Conservation (phyloP, 768 basidiomycete genomes). For the Crucibulum laeve region DNA sequence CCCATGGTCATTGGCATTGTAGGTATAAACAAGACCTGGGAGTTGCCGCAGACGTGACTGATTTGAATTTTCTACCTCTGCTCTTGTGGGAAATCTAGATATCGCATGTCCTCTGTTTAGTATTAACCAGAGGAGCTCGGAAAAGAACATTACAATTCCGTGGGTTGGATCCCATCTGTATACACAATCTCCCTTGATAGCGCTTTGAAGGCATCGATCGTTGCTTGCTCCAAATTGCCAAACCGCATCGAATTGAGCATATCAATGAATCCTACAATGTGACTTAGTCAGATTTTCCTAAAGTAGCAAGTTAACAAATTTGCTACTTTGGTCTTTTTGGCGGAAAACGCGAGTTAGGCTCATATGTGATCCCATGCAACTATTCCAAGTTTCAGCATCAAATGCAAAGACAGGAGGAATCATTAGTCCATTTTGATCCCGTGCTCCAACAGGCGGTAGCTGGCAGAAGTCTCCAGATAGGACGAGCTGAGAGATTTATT, state of each 20-base stretch:
- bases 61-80: conserved; percentile 74
- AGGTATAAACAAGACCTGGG: conserved; percentile 30
- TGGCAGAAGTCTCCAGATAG: conserved; percentile 91
- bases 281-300: background rate
- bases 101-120: background rate
- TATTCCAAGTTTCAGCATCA: conserved; percentile 70
- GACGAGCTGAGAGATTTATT: conserved; percentile 47
- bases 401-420: conserved; percentile 67
- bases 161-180: conserved; percentile 73
- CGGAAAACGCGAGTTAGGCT: conserved; percentile 75
- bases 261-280: conserved; percentile 57
- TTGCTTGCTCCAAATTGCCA: conserved; percentile 48
- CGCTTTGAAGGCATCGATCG: conserved; percentile 42
- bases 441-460: conserved; percentile 71
- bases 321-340: conserved; percentile 73
- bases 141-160: conserved; percentile 53
- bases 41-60: conserved; percentile 41
- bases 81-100: conserved; percentile 61
- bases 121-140: background rate
- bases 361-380: conserved; percentile 54
- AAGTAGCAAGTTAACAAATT: conserved; percentile 5
- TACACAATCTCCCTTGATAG: conserved; percentile 60
- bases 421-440: conserved; percentile 40
- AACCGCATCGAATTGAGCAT: conserved; percentile 89
- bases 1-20: conserved; percentile 38